Conservation (phyloP, 164 flowering plant species). For the Macadamia tetraphylla region DNA sequence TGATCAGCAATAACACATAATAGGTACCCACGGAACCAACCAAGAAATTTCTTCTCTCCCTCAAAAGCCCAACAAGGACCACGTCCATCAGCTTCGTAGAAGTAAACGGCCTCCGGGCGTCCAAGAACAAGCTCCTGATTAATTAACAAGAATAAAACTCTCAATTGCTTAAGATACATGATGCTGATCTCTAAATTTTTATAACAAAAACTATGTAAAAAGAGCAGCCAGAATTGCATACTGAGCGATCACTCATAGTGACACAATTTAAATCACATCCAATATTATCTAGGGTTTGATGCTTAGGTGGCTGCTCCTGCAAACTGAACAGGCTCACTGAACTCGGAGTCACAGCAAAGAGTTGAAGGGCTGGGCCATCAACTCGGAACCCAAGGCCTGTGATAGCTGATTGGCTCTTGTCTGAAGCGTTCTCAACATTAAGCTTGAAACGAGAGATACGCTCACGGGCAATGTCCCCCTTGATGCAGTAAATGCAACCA, state of each 20-base stretch:
- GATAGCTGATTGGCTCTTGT: constrained; percentile 43
- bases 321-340: constrained; percentile 81
- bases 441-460: constrained; percentile 85
- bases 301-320: constrained; percentile 62
- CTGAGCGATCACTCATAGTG: constrained; percentile 89
- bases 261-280: constrained; percentile 64
- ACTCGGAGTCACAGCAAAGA: constrained; percentile 79
- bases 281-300: constrained; percentile 82
- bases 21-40: constrained; percentile 98
- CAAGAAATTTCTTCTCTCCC: constrained; percentile 87
- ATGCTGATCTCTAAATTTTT: neutral
- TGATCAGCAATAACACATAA: constrained; percentile 85
- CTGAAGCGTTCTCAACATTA: constrained; percentile 53
- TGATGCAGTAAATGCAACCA: constrained; percentile 87
- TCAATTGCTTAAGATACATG: constrained; percentile 2
- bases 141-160: constrained; percentile 13
- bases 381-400: constrained; percentile 83
- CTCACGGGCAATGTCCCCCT: constrained; percentile 98
- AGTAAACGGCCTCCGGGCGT: constrained; percentile 92
- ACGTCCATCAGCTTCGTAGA: constrained; percentile 97
- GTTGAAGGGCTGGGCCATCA: constrained; percentile 79
- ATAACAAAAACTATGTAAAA: neutral
- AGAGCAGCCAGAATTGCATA: constrained; percentile 25
- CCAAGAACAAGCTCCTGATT: constrained; percentile 85
- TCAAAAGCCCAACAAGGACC: constrained; percentile 99